Base-by-base conservation (phyloP, 179 eudicot species). In the Carnegiea gigantea region DNA sequence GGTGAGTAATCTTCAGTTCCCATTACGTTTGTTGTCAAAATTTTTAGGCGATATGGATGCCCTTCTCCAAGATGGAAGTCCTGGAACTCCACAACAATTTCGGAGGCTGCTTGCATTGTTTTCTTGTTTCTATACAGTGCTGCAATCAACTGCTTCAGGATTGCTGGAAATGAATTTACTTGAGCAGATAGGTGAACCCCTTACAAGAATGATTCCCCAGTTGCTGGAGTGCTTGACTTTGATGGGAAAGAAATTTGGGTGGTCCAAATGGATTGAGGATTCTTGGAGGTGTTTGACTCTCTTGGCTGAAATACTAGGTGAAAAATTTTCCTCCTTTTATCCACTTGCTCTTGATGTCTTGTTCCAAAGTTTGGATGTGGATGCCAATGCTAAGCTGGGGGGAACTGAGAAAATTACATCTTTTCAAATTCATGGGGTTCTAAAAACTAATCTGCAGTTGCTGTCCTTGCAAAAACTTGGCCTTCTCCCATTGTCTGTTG, bases 231-330 rank as follows among this genome's bases (percentile, higher is more conserved):
- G 97, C 86, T 82, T 95, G 73, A 89, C 94, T 38, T 87, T 92
- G 86, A 75, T 97, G 70, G 99, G 98, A 54, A 91, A 81, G 87
- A 97, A 91, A 87, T 97, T 93, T 79, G 97, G 98, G 70, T 97
- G 98, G 97, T 89, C 95, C 40, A 92, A 87, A 77, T 97, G 98
- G 99, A 92, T 92, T 79, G 90, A 83, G 85, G 97, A 97, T 86
- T 97, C 91, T 54, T 97, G 99, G 99, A 91, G 92, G 84, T 93
- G 98, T 86, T 89, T 97, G 92, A 94, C 98, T 78, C 95, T 97
- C 82, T 87, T 97, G 89, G 98, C 99, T 30, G 99, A 97, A 87
- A 97, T 97, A 84, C 82, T 97, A 73, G 85, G 94, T 77, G 97
- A 97, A 73, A 89, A 84, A 86, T 93, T 95, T 89, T 83, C 97